Percentiles rank a stretch among this genome's conserved stretches.
These are phyloP conservation scores for Diplodia mutila DNA, from an alignment of 2,329 filamentous ascomycete species.

Conservation along the genomic window DNA sequence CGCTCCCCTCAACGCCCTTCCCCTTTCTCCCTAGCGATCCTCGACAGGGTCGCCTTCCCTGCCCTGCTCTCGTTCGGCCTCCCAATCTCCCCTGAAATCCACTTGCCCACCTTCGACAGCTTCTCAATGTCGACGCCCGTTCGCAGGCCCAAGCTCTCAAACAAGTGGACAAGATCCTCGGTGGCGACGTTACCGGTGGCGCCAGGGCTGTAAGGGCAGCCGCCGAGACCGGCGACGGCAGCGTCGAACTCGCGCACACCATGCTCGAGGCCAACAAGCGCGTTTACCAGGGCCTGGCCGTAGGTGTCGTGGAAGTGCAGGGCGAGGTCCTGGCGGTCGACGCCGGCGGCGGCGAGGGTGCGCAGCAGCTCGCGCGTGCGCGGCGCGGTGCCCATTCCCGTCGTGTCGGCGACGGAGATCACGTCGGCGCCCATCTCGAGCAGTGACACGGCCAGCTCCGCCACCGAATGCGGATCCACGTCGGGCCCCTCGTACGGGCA, in stretches of 20 bases:
- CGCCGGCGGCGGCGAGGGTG: constrained; percentile 67
- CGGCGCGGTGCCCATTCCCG: constrained; percentile 84
- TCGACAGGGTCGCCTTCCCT: constrained; percentile 30
- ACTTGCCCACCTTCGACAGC: constrained; percentile 43
- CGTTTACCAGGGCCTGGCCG: constrained; percentile 82
- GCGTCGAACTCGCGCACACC: constrained; percentile 80
- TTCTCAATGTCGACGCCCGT: constrained; percentile 64
- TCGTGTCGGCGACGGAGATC: constrained; percentile 87
- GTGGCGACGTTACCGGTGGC: constrained; percentile 86
- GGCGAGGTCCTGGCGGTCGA: constrained; percentile 71
- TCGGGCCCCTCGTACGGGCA: constrained; percentile 72
- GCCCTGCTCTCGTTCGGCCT: constrained; percentile 44
- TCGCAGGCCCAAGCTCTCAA: constrained; percentile 73
- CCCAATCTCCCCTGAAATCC: constrained; percentile 44
- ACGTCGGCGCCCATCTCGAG: constrained; percentile 89
- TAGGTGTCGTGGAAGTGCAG: constrained; percentile 92
- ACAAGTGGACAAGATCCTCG: constrained; percentile 78
- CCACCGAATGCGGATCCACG: constrained; percentile 59
- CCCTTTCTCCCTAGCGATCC: constrained; percentile 18
- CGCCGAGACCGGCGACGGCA: constrained; percentile 78
- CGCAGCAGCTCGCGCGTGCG: constrained; percentile 67
- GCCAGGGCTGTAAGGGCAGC: constrained; percentile 83
- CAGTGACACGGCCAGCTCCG: constrained; percentile 65
- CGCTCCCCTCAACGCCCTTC: neutral
- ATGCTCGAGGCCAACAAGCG: constrained; percentile 74